These are phyloP conservation scores for Scedosporium dehoogii DNA, from an alignment of 2,329 filamentous ascomycete species.

Conservation along the genomic window DNA sequence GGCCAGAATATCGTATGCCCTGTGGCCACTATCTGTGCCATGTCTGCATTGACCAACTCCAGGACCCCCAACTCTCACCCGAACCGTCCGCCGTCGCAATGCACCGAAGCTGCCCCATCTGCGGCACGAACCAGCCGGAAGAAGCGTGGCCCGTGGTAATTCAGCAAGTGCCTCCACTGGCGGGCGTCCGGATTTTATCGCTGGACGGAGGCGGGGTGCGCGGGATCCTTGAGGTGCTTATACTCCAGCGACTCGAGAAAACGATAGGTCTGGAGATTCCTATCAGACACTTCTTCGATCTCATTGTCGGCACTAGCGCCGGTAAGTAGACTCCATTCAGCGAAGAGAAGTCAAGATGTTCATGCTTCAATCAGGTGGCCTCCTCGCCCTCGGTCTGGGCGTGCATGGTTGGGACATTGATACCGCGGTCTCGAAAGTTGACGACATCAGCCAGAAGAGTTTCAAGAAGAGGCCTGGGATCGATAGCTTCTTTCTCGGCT, in stretches of 20 bases:
- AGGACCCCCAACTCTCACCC: neutral
- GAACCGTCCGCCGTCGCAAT: neutral
- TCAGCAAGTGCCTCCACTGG: neutral
- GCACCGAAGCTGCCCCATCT: neutral
- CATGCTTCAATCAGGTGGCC: neutral
- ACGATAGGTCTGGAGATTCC: neutral
- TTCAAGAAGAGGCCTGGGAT: too few relatives aligned
- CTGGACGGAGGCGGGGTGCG: neutral
- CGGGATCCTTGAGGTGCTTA: neutral
- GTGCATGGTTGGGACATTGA: neutral
- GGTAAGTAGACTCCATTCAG: too few relatives aligned
- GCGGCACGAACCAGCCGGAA: neutral
- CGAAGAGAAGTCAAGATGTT: too few relatives aligned
- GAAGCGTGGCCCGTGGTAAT: neutral
- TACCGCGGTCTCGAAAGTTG: too few relatives aligned
- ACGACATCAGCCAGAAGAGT: too few relatives aligned
- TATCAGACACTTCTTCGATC: neutral
- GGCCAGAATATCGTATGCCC: neutral
- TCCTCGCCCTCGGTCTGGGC: neutral
- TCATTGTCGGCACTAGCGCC: neutral
- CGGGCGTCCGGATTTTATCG: neutral
- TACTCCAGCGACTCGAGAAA: neutral
- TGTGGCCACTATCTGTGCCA: neutral
- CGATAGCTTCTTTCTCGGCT: too few relatives aligned
- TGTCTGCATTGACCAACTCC: neutral